These are phyloP conservation scores for Bolboschoenoplectus hybrid DNA, from an alignment of 202 grass and related monocot genomes.

Conservation along the genomic window DNA sequence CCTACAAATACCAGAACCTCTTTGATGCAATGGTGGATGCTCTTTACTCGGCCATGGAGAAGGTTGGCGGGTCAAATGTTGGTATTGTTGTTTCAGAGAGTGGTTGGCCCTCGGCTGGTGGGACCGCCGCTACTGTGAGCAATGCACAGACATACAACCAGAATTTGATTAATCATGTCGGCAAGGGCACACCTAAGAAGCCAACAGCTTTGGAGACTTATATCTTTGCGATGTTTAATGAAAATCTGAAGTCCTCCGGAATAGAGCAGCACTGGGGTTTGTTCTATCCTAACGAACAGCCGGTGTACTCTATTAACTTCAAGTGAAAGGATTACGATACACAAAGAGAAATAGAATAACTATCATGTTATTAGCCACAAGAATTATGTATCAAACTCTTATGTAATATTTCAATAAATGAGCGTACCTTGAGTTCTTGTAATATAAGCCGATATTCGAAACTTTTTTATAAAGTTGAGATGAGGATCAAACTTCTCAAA, in stretches of 20 bases:
- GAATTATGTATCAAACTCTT: too few relatives aligned
- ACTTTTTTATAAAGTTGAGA: too few relatives aligned
- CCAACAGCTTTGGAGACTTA: slow-evolving; percentile 55
- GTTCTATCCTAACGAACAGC: slow-evolving; percentile 60
- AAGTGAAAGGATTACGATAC: not conserved
- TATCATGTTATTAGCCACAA: too few relatives aligned
- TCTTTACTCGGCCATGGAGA: slow-evolving; percentile 57
- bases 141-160: slow-evolving; percentile 69
- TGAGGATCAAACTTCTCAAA: too few relatives aligned
- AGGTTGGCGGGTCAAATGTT: slow-evolving; percentile 45
- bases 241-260: slow-evolving; percentile 62
- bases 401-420: too few relatives aligned
- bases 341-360: too few relatives aligned
- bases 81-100: slow-evolving; percentile 60
- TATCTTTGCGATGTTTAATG: slow-evolving; percentile 80
- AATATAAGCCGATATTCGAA: too few relatives aligned
- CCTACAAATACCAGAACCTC: slow-evolving; percentile 32
- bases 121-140: slow-evolving; percentile 13
- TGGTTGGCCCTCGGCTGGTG: slow-evolving; percentile 69
- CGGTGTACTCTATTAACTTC: slow-evolving; percentile 66
- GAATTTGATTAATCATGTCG: slow-evolving; percentile 59
- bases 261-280: slow-evolving; percentile 69
- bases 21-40: too few relatives aligned
- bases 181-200: slow-evolving; percentile 51
- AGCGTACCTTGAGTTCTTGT: too few relatives aligned